Conservation (phyloP, 306 rosid species). For the Vicia faba region DNA sequence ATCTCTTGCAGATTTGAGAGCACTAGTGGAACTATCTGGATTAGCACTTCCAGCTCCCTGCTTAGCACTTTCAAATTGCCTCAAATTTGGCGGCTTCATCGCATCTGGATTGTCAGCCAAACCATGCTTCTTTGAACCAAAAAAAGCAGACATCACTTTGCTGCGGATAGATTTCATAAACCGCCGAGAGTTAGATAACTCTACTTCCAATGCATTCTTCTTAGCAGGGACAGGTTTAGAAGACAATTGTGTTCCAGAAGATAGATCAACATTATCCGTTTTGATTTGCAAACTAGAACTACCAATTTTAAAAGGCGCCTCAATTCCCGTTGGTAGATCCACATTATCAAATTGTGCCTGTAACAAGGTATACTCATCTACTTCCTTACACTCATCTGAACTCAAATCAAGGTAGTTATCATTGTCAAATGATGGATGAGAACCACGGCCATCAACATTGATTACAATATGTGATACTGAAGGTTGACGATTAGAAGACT, state of each 20-base stretch:
- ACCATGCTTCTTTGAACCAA: slow-evolving; percentile 35
- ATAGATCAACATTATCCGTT: neutral
- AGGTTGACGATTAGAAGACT: slow-evolving; percentile 46
- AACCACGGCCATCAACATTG: no score
- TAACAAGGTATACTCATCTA: slow-evolving; percentile 59
- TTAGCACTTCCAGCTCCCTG: neutral
- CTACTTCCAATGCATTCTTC: slow-evolving; percentile 50
- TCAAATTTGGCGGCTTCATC: neutral
- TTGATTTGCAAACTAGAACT: neutral
- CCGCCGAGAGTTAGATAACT: slow-evolving; percentile 52
- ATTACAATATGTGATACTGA: no score
- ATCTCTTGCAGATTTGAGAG: slow-evolving; percentile 38
- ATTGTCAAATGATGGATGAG: slow-evolving; percentile 26
- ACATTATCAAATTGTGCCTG: slow-evolving; percentile 75
- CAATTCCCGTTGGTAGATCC: slow-evolving; percentile 79
- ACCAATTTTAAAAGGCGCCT: slow-evolving; percentile 57
- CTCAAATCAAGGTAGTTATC: slow-evolving; percentile 42
- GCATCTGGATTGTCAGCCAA: slow-evolving; percentile 6
- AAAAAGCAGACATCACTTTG: slow-evolving; percentile 46
- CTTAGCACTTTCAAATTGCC: neutral
- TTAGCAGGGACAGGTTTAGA: slow-evolving; percentile 44
- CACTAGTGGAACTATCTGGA: slow-evolving; percentile 23
- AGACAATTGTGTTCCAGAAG: slow-evolving; percentile 36
- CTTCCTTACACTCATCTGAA: slow-evolving; percentile 56
- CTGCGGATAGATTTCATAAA: slow-evolving; percentile 44